phyloP scores from a whole-genome alignment of 2,329 filamentous ascomycete genomes.

The Colletotrichum graminicola region DNA sequence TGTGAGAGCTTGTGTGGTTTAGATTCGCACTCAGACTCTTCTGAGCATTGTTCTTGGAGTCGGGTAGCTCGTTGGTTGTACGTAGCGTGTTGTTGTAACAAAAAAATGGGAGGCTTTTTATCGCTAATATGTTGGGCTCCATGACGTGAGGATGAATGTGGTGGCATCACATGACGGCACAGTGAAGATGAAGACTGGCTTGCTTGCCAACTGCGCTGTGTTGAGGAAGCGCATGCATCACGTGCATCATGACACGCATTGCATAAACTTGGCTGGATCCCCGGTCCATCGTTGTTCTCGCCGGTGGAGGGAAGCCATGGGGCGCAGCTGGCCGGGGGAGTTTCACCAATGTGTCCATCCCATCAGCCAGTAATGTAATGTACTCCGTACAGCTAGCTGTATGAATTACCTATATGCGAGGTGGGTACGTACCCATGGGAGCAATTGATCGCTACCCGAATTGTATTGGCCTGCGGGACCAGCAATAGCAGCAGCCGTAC shows the following conservation, averaged over 20 bases:
- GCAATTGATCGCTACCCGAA: constrained; percentile 25
- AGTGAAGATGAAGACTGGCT: no score
- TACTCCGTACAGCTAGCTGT: constrained; percentile 2
- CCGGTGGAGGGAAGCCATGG: constrained; percentile 28
- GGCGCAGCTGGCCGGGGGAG: constrained; percentile 39
- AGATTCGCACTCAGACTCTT: constrained; percentile 36
- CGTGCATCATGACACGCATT: constrained; percentile 25
- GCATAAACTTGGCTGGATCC: constrained; percentile 38
- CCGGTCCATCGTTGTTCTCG: constrained; percentile 23
- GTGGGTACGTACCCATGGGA: constrained; percentile 33
- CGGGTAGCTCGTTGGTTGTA: constrained; percentile 33
- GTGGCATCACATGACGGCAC: no score
- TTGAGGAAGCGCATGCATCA: constrained; percentile 12
- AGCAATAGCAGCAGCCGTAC: constrained; percentile 10
- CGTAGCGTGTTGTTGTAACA: constrained; percentile 39
- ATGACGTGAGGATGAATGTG: neutral
- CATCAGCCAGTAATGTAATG: constrained; percentile 21
- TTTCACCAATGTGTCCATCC: constrained; percentile 38
- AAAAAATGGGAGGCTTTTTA: constrained; percentile 39
- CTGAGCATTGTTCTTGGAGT: constrained; percentile 40
- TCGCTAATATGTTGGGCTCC: neutral
- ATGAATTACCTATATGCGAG: constrained; percentile 1
- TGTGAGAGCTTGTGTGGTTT: constrained; percentile 30
- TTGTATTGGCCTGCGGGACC: neutral
- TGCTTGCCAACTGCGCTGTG: neutral